Evolutionary conservation across 2,329 filamentous ascomycete genomes (phyloP).

Genomic region (Hymenoscyphus salicellus): DNA sequence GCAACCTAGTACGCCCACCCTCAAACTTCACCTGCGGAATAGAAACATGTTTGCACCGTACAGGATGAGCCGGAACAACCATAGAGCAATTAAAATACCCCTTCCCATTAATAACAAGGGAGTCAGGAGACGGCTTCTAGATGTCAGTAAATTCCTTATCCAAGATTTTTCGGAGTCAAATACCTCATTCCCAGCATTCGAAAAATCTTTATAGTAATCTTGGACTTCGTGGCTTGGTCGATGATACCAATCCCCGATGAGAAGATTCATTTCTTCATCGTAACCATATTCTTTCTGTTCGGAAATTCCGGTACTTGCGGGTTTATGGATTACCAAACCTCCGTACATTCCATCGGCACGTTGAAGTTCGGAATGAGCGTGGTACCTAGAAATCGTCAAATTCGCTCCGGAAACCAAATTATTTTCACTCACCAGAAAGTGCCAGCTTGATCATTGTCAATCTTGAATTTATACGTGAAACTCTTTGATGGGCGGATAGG

Average conservation of each 20-base stretch:
- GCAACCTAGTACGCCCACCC: constrained; percentile 33
- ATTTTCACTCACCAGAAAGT: constrained; percentile 17
- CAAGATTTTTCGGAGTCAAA: background rate
- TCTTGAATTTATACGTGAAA: constrained; percentile 21
- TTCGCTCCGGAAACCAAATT: too few species aligned
- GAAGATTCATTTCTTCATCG: constrained; percentile 42
- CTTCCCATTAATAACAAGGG: constrained; percentile 45
- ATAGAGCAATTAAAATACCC: constrained; percentile 46
- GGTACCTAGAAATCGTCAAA: constrained; percentile 41
- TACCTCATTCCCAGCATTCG: constrained; percentile 44
- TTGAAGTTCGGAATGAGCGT: constrained; percentile 43
- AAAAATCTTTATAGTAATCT: constrained; percentile 42
- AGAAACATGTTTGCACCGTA: constrained; percentile 39
- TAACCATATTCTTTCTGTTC: constrained; percentile 29
- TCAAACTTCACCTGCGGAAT: constrained; percentile 30
- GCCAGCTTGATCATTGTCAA: constrained; percentile 16
- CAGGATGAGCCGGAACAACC: constrained; percentile 43
- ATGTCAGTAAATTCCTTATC: background rate
- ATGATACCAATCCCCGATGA: constrained; percentile 50
- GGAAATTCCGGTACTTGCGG: constrained; percentile 22
- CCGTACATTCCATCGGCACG: constrained; percentile 46
- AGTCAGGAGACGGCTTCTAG: constrained; percentile 45
- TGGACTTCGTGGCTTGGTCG: constrained; percentile 40
- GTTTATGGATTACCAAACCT: constrained; percentile 43
- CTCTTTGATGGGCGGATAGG: constrained; percentile 11